These are phyloP conservation scores for Saccharomycopsis babjevae DNA, from an alignment of 805 yeast species.

Conservation along the genomic window DNA sequence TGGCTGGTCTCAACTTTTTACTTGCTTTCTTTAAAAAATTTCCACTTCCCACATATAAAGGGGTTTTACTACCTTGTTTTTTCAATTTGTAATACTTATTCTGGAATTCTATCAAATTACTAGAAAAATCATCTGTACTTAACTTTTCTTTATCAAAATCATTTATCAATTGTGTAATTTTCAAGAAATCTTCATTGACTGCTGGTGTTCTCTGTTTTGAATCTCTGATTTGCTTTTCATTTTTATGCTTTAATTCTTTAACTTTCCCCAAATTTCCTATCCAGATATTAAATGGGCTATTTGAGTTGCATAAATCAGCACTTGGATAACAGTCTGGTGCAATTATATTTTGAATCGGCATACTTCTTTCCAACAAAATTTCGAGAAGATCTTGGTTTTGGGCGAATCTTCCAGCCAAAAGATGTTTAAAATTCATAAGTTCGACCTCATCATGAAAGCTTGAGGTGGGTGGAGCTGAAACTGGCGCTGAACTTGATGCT, in stretches of 20 bases:
- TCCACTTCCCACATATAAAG: not conserved
- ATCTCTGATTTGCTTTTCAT: constrained; percentile 17
- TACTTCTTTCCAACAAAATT: constrained; percentile 35
- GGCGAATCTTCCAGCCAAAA: constrained; percentile 34
- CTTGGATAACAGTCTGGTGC: constrained; percentile 29
- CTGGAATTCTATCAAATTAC: not conserved
- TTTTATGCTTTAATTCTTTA: constrained; percentile 12
- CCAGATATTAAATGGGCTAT: constrained; percentile 10
- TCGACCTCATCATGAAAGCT: constrained; percentile 43
- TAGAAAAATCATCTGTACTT: not conserved
- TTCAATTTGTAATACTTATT: constrained; percentile 17
- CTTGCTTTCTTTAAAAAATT: constrained; percentile 1
- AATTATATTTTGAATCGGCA: constrained; percentile 36
- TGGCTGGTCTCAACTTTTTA: constrained; percentile 4
- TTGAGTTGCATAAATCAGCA: not conserved
- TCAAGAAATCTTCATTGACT: not conserved
- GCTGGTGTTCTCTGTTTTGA: constrained; percentile 15
- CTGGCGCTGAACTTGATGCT: not conserved
- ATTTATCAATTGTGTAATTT: not conserved
- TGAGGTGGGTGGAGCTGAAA: not conserved
- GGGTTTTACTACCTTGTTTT: constrained; percentile 15
- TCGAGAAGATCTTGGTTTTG: constrained; percentile 42
- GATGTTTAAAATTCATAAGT: constrained; percentile 37
- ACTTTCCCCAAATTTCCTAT: constrained; percentile 13
- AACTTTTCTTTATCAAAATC: not conserved